Conservation (phyloP, 768 basidiomycete genomes). For the Coprinellus micaceus region DNA sequence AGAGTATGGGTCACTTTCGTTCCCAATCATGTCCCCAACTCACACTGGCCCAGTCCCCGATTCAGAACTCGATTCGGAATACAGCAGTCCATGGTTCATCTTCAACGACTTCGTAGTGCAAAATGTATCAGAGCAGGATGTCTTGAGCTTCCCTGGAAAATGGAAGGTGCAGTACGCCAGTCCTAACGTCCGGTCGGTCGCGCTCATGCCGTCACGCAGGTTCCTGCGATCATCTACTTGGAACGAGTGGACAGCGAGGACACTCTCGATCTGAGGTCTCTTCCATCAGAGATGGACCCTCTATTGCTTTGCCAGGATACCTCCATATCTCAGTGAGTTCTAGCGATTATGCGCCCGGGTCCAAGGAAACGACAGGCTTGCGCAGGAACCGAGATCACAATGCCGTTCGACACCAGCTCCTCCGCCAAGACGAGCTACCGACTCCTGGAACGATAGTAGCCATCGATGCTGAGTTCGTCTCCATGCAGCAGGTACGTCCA, state of each 20-base stretch:
- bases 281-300: constrained; percentile 67
- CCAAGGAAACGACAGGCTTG: background rate
- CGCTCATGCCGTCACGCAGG: constrained; percentile 35
- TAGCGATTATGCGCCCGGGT: background rate
- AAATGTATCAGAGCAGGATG: constrained; percentile 83
- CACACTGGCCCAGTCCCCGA: constrained; percentile 56
- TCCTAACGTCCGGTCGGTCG: background rate
- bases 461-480: constrained; percentile 97
- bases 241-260: constrained; percentile 66
- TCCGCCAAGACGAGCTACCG: constrained; percentile 75
- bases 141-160: constrained; percentile 76
- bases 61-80: constrained; percentile 41
- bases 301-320: constrained; percentile 81
- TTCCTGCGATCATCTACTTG: constrained; percentile 87
- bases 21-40: background rate
- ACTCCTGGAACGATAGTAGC: constrained; percentile 83
- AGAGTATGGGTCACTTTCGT: constrained; percentile 46
- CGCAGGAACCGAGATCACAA: constrained; percentile 70
- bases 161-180: constrained; percentile 78
- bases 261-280: constrained; percentile 56
- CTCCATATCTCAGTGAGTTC: constrained; percentile 75
- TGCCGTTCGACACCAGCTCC: constrained; percentile 73
- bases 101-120: constrained; percentile 96
- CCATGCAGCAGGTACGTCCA: constrained; percentile 77
- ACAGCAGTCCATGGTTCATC: constrained; percentile 73